Percentiles rank a stretch among this genome's conserved stretches.
phyloP scores from a whole-genome alignment of 148 eudicot species.

The Silene latifolia region DNA sequence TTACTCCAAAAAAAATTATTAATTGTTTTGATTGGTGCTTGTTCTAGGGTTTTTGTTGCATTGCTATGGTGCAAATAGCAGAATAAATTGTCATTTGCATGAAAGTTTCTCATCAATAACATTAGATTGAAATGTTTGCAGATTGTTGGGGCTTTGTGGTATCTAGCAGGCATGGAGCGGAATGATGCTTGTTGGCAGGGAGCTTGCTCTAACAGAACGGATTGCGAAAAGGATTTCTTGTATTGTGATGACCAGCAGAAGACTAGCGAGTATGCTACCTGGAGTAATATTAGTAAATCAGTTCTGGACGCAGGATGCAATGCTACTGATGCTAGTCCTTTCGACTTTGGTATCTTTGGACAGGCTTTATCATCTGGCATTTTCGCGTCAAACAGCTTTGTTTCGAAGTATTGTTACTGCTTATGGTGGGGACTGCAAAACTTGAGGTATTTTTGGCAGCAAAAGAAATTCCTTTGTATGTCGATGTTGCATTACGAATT shows the following conservation, averaged over 20 bases:
- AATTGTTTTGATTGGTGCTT: neutral
- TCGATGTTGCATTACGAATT: no score
- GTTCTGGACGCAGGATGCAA: constrained; percentile 38
- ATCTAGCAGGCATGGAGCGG: constrained; percentile 67
- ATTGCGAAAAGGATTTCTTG: constrained; percentile 44
- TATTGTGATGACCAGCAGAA: constrained; percentile 58
- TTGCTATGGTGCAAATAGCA: neutral
- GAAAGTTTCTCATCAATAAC: neutral
- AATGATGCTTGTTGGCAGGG: constrained; percentile 69
- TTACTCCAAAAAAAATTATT: neutral
- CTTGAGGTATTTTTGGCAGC: constrained; percentile 46
- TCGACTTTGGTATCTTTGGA: constrained; percentile 78
- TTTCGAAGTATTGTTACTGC: constrained; percentile 79
- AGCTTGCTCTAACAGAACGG: constrained; percentile 39
- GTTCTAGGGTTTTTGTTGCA: neutral
- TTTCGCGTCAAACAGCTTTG: constrained; percentile 48
- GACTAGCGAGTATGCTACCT: constrained; percentile 33
- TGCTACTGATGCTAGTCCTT: constrained; percentile 40
- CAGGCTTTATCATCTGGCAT: constrained; percentile 76
- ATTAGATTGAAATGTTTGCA: constrained; percentile 36
- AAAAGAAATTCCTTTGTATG: neutral
- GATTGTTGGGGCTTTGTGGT: constrained; percentile 93
- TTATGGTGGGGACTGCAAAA: constrained; percentile 97
- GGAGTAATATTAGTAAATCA: constrained; percentile 42
- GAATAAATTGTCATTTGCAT: neutral